Evolutionary conservation across 1,284 basidiomycete genomes (phyloP).

Genomic region (Kwoniella shivajii): DNA sequence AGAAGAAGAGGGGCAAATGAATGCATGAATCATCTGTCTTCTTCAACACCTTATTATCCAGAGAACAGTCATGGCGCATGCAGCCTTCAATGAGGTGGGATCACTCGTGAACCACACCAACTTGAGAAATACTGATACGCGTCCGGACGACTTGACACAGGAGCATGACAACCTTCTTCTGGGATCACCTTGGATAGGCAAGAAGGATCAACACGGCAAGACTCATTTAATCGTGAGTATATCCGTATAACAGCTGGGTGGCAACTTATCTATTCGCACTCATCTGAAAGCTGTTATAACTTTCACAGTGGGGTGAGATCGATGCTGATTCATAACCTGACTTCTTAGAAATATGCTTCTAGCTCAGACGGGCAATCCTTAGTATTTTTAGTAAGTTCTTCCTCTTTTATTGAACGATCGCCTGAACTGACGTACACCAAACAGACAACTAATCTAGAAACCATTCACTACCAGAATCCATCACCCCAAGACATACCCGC

Average conservation of each 20-base stretch:
- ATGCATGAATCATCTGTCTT: background rate
- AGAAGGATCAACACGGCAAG: constrained; percentile 13
- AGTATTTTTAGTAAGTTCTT: constrained; percentile 28
- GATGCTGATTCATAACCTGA: no score
- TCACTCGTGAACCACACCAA: no score
- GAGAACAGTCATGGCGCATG: no score
- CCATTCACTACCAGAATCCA: background rate
- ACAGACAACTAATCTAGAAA: constrained; percentile 12
- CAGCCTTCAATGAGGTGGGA: no score
- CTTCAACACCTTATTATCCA: background rate
- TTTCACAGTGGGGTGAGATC: no score
- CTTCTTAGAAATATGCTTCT: constrained; percentile 38
- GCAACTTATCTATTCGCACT: background rate
- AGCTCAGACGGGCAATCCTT: constrained; percentile 39
- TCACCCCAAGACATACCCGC: background rate
- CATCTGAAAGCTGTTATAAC: no score
- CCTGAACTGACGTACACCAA: background rate
- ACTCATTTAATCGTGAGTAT: constrained; percentile 29
- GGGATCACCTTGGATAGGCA: constrained; percentile 32
- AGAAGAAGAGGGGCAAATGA: background rate
- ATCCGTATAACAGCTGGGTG: background rate
- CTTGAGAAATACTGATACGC: no score
- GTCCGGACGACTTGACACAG: constrained; percentile 15
- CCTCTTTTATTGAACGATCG: background rate
- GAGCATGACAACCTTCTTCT: constrained; percentile 33